Evolutionary conservation across 305 asterid species (phyloP).

Genomic region (Fraxinus dipetala): DNA sequence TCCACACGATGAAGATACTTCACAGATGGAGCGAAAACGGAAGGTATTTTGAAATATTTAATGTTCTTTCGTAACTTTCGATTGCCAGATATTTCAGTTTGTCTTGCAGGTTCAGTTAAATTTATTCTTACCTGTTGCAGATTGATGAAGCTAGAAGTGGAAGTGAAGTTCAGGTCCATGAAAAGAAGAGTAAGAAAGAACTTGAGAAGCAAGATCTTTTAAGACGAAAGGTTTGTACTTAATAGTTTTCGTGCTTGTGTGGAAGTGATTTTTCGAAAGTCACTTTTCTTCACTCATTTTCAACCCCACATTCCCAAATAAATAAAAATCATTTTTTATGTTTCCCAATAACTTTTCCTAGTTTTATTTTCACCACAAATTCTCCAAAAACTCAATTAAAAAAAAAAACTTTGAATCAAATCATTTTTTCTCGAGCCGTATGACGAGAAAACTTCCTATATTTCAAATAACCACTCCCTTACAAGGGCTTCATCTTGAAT

Average conservation of each 20-base stretch:
- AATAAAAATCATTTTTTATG: too few species aligned
- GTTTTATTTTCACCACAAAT: neutral
- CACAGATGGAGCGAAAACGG: constrained; percentile 70
- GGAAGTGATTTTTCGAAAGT: neutral
- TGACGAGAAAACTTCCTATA: neutral
- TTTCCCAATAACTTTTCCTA: neutral
- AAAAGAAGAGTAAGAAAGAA: constrained; percentile 74
- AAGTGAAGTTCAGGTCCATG: constrained; percentile 71
- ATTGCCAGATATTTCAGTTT: constrained; percentile 6
- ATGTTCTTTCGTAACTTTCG: constrained; percentile 4
- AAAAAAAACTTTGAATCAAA: neutral
- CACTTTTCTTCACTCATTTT: neutral
- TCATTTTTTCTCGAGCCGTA: neutral
- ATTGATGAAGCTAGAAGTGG: constrained; percentile 65
- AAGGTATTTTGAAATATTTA: constrained; percentile 52
- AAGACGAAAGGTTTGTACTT: constrained; percentile 61
- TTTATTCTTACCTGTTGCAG: constrained; percentile 39
- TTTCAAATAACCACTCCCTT: neutral
- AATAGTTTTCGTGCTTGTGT: constrained; percentile 3
- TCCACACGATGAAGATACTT: constrained; percentile 42
- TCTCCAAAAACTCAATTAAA: neutral
- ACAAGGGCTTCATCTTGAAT: neutral
- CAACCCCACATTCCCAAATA: neutral
- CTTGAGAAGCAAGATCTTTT: constrained; percentile 81
- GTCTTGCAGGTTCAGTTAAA: constrained; percentile 5